Base-by-base conservation (phyloP, 116 monocot species). In the Iris pallida region DNA sequence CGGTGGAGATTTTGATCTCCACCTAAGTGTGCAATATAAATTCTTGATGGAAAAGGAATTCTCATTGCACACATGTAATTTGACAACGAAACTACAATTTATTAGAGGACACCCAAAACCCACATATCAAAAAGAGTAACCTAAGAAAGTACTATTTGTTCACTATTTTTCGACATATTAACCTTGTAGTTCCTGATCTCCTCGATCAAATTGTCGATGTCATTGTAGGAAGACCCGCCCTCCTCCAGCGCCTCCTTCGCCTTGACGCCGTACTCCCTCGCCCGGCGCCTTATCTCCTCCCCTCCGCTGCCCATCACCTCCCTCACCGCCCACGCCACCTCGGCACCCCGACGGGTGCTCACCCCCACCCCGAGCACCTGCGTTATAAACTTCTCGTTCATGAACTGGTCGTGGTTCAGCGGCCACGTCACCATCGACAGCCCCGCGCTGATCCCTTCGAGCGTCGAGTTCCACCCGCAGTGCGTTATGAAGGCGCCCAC, bases 401-500 rank as follows among this genome's bases (percentile, higher is more conserved):
- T 8, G 57, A 59, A 59, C 74, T 75, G 74, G 5, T 75, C 74
- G 42, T 48, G 40, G 10, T 7, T 14, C 57, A 67, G 58, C 60
- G 74, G 74, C 74, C 74, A 75, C 4, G 67, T 49, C 41, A 67
- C 42, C 74, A 75, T 53, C 13, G 74, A 60, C 59, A 66, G 40
- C 51, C 74, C 74, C 8, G 67, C 61, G 61, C 16, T 47, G 15
- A 68, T n/a, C 11, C 16, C 45, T 45, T 61, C 61, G 43, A 45
- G 45, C 41, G 20, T 45, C 45, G 81, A 81, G 71, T 81, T 81
- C 81, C 81, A 81, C 5, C 81, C 77, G 69, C 81, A 81, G 64
- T 81, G 81, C 20, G 81, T 81, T 41, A 81, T n/a, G 65, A 81
- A 81, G 42, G 77, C 68, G 3, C 72, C 81, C 2, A 73, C 51